Percentiles rank a stretch among this genome's conserved stretches.
Conservation (phyloP, 2,329 filamentous ascomycete genomes). For the Cladosporium phlei region DNA sequence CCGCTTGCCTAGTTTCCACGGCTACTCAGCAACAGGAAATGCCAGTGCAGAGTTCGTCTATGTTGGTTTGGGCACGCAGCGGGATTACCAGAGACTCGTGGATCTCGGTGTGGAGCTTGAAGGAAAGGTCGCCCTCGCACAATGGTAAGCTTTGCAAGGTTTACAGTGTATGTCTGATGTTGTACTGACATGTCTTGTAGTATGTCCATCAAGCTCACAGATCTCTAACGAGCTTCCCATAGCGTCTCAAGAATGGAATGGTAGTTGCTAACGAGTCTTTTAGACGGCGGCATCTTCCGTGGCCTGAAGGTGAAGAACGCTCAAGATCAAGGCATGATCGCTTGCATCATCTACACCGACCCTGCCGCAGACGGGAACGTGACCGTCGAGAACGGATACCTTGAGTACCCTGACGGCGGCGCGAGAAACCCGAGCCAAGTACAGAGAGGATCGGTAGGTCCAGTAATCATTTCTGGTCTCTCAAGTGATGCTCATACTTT, state of each 20-base stretch:
- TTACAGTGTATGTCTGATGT: slow-evolving; percentile 31
- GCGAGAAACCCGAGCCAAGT: slow-evolving; percentile 44
- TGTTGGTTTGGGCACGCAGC: slow-evolving; percentile 34
- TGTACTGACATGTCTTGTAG: background rate
- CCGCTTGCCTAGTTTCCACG: slow-evolving; percentile 41
- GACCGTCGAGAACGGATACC: slow-evolving; percentile 43
- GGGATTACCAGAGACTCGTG: slow-evolving; percentile 21
- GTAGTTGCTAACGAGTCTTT: background rate
- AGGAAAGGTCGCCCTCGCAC: slow-evolving; percentile 46
- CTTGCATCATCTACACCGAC: slow-evolving; percentile 43
- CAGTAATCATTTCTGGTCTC: no score
- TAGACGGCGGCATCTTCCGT: slow-evolving; percentile 24
- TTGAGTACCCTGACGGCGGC: slow-evolving; percentile 40
- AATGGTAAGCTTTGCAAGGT: slow-evolving; percentile 31
- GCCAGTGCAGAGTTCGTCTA: slow-evolving; percentile 45
- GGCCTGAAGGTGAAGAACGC: slow-evolving; percentile 48
- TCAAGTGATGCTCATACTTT: slow-evolving; percentile 35
- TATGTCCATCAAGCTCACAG: background rate
- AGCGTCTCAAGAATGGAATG: no score
- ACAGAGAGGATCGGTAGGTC: slow-evolving; percentile 44
- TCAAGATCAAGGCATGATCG: slow-evolving; percentile 37
- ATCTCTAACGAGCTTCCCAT: no score
- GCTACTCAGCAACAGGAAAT: slow-evolving; percentile 44
- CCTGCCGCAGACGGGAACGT: slow-evolving; percentile 44
- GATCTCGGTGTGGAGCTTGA: slow-evolving; percentile 41